Evolutionary conservation across 257 asterid genomes (phyloP).

Genomic region (Lithospermum erythrorhizon): DNA sequence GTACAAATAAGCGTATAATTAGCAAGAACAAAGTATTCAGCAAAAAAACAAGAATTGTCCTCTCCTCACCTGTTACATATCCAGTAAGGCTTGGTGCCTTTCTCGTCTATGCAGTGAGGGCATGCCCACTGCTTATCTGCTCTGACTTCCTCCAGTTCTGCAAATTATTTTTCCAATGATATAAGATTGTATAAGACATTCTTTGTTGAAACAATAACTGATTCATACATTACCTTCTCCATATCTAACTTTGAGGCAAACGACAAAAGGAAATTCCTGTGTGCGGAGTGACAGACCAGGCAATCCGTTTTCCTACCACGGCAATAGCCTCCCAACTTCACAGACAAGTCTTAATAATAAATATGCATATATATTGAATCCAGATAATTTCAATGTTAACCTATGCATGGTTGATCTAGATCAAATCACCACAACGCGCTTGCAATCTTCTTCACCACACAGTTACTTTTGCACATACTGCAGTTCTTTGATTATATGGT

Average conservation of each 20-base stretch:
- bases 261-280: slow-evolving; percentile 68
- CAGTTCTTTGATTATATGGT: not conserved
- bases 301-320: slow-evolving; percentile 71
- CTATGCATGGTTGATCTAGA: slow-evolving; percentile 55
- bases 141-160: slow-evolving; percentile 72
- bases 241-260: slow-evolving; percentile 69
- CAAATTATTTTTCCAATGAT: not conserved
- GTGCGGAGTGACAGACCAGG: slow-evolving; percentile 62
- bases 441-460: slow-evolving; percentile 88
- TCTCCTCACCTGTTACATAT: slow-evolving; percentile 72
- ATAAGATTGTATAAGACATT: too few species aligned
- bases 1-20: not conserved
- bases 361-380: too few species aligned
- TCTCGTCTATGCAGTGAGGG: slow-evolving; percentile 69
- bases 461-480: slow-evolving; percentile 58
- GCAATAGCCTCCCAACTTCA: slow-evolving; percentile 1
- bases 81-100: slow-evolving; percentile 67
- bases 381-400: too few species aligned
- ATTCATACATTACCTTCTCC: slow-evolving; percentile 70
- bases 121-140: slow-evolving; percentile 62
- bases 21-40: not conserved
- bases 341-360: not conserved
- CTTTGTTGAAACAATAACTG: not conserved
- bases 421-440: slow-evolving; percentile 67
- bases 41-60: not conserved